Conservation (phyloP, 352 stramenopile genomes). For the Globisporangium polare region DNA sequence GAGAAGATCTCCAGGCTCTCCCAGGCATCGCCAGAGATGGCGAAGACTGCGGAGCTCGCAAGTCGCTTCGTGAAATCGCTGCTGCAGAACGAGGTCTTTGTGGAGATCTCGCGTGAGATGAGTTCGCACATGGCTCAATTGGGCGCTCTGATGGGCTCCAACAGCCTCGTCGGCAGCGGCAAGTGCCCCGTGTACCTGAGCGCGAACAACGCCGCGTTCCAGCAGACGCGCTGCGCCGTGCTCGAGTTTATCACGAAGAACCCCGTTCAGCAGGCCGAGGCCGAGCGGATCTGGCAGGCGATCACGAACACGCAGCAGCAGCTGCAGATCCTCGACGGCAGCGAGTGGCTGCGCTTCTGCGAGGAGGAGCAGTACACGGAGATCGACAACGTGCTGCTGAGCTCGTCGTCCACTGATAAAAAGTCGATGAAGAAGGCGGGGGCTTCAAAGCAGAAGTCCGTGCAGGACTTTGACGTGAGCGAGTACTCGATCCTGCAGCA, state of each 20-base stretch:
- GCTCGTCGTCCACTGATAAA: constrained; percentile 5
- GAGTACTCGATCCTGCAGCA: constrained; percentile 71
- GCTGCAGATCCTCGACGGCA: constrained; percentile 51
- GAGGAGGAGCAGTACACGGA: constrained; percentile 60
- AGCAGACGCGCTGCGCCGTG: constrained; percentile 24
- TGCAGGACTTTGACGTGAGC: constrained; percentile 31
- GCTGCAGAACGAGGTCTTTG: constrained; percentile 42
- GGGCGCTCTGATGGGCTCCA: constrained; percentile 11
- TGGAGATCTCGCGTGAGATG: constrained; percentile 23
- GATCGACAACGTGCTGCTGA: constrained; percentile 38
- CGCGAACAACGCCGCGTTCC: constrained; percentile 47
- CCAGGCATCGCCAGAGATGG: neutral
- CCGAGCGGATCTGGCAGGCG: constrained; percentile 34
- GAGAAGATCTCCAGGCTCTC: constrained; percentile 42
- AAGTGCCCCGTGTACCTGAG: constrained; percentile 41
- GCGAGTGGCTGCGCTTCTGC: constrained; percentile 69
- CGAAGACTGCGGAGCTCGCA: constrained; percentile 26
- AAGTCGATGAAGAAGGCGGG: constrained; percentile 23
- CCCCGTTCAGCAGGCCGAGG: constrained; percentile 17
- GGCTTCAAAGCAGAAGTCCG: constrained; percentile 14
- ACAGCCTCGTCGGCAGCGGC: constrained; percentile 1
- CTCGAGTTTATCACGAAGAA: constrained; percentile 5
- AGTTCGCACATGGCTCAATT: constrained; percentile 21
- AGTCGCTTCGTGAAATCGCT: constrained; percentile 53
- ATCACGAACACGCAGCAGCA: constrained; percentile 36